Conservation (phyloP, 2,329 filamentous ascomycete species). For the Diaporthe eres region DNA sequence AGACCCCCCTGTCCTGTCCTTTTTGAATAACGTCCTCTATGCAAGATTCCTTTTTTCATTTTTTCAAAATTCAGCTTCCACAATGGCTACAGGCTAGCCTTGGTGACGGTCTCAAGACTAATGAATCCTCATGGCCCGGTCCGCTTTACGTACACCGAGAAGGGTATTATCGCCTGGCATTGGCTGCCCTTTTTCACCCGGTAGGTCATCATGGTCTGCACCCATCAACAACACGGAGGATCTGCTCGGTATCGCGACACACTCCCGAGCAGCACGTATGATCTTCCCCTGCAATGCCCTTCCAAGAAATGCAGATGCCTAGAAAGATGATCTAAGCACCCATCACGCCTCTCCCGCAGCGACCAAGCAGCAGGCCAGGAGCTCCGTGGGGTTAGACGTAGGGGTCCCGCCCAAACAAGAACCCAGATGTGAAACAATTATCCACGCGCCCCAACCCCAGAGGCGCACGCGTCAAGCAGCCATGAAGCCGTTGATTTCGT, state of each 20-base stretch:
- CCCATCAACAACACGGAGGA: slow-evolving; percentile 25
- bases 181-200: background rate
- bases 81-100: background rate
- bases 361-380: background rate
- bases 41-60: background rate
- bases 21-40: background rate
- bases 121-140: background rate
- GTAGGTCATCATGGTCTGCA: background rate
- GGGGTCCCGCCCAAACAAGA: background rate
- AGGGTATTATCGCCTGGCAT: background rate
- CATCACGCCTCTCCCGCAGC: slow-evolving; percentile 5
- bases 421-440: slow-evolving; percentile 9
- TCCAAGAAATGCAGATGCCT: slow-evolving; percentile 27
- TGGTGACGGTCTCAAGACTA: background rate
- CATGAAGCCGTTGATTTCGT: background rate
- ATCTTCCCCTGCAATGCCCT: background rate
- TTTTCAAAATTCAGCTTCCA: background rate
- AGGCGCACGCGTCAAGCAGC: background rate
- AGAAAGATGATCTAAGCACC: slow-evolving; percentile 9
- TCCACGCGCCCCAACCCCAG: background rate
- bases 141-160: background rate
- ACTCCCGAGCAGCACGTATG: slow-evolving; percentile 3
- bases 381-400: background rate
- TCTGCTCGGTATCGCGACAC: background rate
- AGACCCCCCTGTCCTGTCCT: slow-evolving; percentile 23